phyloP scores from a whole-genome alignment of 2,329 filamentous ascomycete species.

The Metarhizium rileyi region DNA sequence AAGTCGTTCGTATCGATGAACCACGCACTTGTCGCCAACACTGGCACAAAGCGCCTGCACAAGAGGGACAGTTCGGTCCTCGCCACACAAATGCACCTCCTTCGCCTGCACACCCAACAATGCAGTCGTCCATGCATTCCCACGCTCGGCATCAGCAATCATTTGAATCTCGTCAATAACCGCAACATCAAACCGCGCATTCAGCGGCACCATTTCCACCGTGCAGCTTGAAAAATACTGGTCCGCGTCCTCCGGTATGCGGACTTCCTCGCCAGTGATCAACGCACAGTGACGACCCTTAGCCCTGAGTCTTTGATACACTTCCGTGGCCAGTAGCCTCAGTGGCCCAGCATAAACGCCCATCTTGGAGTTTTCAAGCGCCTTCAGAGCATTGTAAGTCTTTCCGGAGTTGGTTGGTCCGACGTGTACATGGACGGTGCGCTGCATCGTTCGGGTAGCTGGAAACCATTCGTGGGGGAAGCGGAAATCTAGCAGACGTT shows the following conservation, averaged over 20 bases:
- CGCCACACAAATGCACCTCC: slow-evolving; percentile 89
- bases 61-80: slow-evolving; percentile 70
- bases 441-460: slow-evolving; percentile 65
- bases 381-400: slow-evolving; percentile 86
- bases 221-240: slow-evolving; percentile 71
- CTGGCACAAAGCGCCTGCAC: slow-evolving; percentile 68
- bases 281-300: slow-evolving; percentile 70
- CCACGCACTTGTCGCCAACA: slow-evolving; percentile 70
- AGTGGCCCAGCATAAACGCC: slow-evolving; percentile 90
- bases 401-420: slow-evolving; percentile 98
- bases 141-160: slow-evolving; percentile 71
- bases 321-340: slow-evolving; percentile 81
- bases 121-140: slow-evolving; percentile 92
- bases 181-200: slow-evolving; percentile 63
- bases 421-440: slow-evolving; percentile 85
- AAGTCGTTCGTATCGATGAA: slow-evolving; percentile 77
- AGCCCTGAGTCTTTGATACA: slow-evolving; percentile 77
- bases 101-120: slow-evolving; percentile 77
- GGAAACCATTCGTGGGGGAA: slow-evolving; percentile 91
- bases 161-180: slow-evolving; percentile 99
- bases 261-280: slow-evolving; percentile 84
- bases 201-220: slow-evolving; percentile 72
- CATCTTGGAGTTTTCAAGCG: slow-evolving; percentile 62
- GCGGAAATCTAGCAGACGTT: slow-evolving; percentile 67
- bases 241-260: slow-evolving; percentile 50